These are phyloP conservation scores for Trichosanthes cucumerina DNA, from an alignment of 306 rosid genomes.

Conservation along the genomic window DNA sequence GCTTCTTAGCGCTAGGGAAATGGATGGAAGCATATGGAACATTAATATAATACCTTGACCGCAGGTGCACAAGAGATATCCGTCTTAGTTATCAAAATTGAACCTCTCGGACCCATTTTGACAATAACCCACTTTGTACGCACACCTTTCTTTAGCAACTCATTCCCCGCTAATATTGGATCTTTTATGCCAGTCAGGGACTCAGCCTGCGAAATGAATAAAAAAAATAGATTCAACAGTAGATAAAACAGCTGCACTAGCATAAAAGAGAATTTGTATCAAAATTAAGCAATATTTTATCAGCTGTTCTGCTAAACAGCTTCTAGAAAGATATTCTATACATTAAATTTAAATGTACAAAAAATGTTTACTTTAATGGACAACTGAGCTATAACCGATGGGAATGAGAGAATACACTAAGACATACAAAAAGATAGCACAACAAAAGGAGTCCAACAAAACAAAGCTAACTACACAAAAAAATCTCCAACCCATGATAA, in stretches of 20 bases:
- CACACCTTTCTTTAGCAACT: slow-evolving; percentile 65
- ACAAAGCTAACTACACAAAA: not conserved
- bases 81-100: slow-evolving; percentile 58
- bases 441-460: not conserved
- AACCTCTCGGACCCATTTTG: slow-evolving; percentile 81
- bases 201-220: slow-evolving; percentile 63
- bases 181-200: slow-evolving; percentile 67
- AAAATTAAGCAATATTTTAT: not conserved
- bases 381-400: not conserved
- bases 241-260: slow-evolving; percentile 7
- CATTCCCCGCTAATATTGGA: slow-evolving; percentile 85
- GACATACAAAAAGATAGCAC: not conserved
- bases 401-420: not conserved
- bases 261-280: not conserved
- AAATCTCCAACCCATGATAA: not conserved
- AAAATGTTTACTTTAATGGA: not conserved
- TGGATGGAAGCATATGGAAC: not conserved
- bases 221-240: slow-evolving; percentile 8
- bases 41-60: slow-evolving; percentile 50
- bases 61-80: slow-evolving; percentile 69
- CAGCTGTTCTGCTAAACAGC: not conserved
- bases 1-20: not conserved
- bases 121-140: slow-evolving; percentile 95
- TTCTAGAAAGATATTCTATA: not conserved
- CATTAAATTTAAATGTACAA: not conserved